These are phyloP conservation scores for Daldinia grandis DNA, from an alignment of 495 filamentous ascomycete genomes.

Conservation along the genomic window DNA sequence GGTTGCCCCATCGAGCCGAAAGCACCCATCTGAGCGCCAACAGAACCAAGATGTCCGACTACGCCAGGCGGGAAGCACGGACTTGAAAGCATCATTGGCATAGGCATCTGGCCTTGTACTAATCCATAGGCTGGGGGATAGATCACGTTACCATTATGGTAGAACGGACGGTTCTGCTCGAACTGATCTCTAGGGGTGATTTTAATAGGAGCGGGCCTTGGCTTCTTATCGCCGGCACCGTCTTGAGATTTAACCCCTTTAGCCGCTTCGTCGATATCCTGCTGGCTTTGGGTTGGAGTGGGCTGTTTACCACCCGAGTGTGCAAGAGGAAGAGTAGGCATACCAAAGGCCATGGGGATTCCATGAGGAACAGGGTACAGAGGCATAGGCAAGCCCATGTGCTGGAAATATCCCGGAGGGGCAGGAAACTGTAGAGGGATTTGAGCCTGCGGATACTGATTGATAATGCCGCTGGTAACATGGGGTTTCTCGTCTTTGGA, in stretches of 20 bases:
- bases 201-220: constrained; percentile 48
- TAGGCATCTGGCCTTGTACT: constrained; percentile 19
- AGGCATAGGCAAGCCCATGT: constrained; percentile 42
- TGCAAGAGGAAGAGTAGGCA: constrained; percentile 26
- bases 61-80: constrained; percentile 27
- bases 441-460: constrained; percentile 40
- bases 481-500: constrained; percentile 26
- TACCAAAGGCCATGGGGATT: constrained; percentile 45
- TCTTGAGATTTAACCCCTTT: constrained; percentile 39
- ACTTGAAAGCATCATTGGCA: constrained; percentile 29
- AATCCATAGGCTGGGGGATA: constrained; percentile 49
- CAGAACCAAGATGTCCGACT: constrained; percentile 17
- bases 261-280: constrained; percentile 34
- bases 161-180: constrained; percentile 56
- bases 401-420: constrained; percentile 21
- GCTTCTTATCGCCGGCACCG: constrained; percentile 45
- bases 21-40: constrained; percentile 10
- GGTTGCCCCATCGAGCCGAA: constrained; percentile 13
- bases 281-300: constrained; percentile 13
- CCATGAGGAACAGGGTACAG: constrained; percentile 38
- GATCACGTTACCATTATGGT: constrained; percentile 59
- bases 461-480: background rate
- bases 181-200: constrained; percentile 55
- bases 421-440: constrained; percentile 22
- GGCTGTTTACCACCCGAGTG: constrained; percentile 19